These are phyloP conservation scores for Naganishia randhawae DNA, from an alignment of 768 basidiomycete genomes.

Conservation along the genomic window DNA sequence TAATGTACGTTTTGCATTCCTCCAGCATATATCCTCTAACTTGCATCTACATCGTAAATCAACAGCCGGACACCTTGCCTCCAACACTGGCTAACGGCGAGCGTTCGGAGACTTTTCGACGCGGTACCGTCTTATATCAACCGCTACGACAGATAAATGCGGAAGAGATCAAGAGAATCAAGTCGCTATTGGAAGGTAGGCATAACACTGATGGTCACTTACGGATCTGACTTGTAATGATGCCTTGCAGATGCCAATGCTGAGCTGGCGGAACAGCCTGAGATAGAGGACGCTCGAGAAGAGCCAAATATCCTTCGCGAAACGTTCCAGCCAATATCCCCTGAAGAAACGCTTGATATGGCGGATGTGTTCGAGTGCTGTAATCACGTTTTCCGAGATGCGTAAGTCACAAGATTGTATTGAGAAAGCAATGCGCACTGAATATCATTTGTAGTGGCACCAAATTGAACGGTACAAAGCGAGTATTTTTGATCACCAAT, in stretches of 20 bases:
- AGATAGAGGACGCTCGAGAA: conserved; percentile 53
- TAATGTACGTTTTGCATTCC: conserved; percentile 31
- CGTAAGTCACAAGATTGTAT: conserved; percentile 56
- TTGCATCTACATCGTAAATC: conserved; percentile 60
- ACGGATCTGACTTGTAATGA: not conserved
- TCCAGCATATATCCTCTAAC: conserved; percentile 1
- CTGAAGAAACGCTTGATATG: conserved; percentile 64
- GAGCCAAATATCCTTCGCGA: conserved; percentile 57
- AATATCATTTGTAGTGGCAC: conserved; percentile 52
- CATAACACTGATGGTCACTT: not conserved
- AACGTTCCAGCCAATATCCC: conserved; percentile 62
- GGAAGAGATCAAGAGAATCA: conserved; percentile 72
- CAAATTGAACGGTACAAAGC: conserved; percentile 74
- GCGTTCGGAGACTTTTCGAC: conserved; percentile 37
- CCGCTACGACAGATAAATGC: conserved; percentile 73
- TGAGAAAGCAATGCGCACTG: not conserved
- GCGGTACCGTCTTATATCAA: conserved; percentile 63
- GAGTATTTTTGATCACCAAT: conserved; percentile 89
- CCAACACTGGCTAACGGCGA: conserved; percentile 22
- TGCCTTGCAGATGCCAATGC: conserved; percentile 23
- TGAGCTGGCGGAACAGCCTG: conserved; percentile 18
- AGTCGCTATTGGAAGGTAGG: conserved; percentile 62
- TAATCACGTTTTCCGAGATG: conserved; percentile 81
- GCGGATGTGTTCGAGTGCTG: conserved; percentile 88
- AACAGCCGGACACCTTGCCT: conserved; percentile 52